Conservation (phyloP, 371 early-diverging fungal genomes). For the Furculomyces boomerangus region DNA sequence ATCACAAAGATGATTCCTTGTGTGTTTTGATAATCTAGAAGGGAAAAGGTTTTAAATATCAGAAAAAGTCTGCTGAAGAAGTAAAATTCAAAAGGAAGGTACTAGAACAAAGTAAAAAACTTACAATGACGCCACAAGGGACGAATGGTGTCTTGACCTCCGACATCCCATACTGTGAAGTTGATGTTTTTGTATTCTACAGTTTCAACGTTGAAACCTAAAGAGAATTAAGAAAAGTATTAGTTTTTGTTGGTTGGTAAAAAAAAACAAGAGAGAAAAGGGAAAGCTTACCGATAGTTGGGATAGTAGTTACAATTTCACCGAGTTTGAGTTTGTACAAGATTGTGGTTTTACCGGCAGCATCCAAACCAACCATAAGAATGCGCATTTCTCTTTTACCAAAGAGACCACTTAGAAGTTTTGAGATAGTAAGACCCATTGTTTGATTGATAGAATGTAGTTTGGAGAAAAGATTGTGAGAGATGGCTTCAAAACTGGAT, state of each 20-base stretch:
- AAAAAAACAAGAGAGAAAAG: background rate
- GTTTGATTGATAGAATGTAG: no score
- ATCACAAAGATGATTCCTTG: constrained; percentile 91
- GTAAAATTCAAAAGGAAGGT: background rate
- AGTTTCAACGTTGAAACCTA: constrained; percentile 93
- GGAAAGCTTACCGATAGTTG: constrained; percentile 60
- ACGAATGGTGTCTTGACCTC: constrained; percentile 93
- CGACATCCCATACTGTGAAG: constrained; percentile 96
- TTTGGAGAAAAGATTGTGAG: no score
- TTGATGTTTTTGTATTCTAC: constrained; percentile 93
- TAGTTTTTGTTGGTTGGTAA: background rate
- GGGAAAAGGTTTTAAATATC: constrained; percentile 18
- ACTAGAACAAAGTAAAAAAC: constrained; percentile 30
- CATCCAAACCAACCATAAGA: constrained; percentile 81
- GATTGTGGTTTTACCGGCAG: constrained; percentile 86
- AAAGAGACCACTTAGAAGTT: constrained; percentile 34
- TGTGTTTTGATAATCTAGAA: constrained; percentile 57
- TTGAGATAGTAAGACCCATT: constrained; percentile 40
- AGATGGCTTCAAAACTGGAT: no score
- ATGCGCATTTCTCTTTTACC: constrained; percentile 79
- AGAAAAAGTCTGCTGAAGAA: background rate
- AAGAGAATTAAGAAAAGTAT: background rate
- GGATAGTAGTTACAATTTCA: constrained; percentile 96
- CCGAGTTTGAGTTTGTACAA: constrained; percentile 75
- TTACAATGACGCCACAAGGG: constrained; percentile 70